Evolutionary conservation across 129 eudicot species (phyloP).

Genomic region (Flaveria brownii): DNA sequence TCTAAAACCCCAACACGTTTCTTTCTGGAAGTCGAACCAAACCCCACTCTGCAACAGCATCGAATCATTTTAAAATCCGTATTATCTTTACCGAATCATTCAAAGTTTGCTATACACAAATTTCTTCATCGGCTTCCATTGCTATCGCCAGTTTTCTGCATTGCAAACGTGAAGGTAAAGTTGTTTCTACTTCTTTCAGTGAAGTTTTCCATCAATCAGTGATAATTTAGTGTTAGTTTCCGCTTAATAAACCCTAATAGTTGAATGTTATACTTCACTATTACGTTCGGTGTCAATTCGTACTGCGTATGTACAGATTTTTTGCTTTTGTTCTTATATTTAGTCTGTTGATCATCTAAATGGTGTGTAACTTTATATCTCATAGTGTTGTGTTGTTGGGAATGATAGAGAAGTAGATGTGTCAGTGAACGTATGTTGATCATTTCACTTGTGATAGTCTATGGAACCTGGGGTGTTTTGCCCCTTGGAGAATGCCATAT

Average conservation of each 20-base stretch:
- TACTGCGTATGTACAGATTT: neutral
- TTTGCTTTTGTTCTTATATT: neutral
- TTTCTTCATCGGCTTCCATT: neutral
- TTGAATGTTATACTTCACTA: neutral
- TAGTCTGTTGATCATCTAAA: neutral
- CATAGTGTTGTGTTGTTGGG: neutral
- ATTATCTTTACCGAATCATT: neutral
- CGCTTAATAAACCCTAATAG: neutral
- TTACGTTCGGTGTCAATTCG: neutral
- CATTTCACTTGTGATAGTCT: neutral
- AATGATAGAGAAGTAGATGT: too few species aligned
- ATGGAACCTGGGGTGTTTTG: too few species aligned
- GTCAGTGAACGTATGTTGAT: neutral
- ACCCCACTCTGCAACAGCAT: slow-evolving; percentile 15
- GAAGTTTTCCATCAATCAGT: neutral
- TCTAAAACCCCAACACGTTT: slow-evolving; percentile 35
- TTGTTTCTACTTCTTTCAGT: neutral
- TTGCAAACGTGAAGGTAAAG: slow-evolving; percentile 29
- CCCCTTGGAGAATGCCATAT: too few species aligned
- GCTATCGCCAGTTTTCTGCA: slow-evolving; percentile 18
- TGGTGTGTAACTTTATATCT: neutral
- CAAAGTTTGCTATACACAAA: neutral
- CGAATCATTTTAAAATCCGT: neutral
- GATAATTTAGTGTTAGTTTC: neutral
- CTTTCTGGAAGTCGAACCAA: slow-evolving; percentile 13